These are phyloP conservation scores for Fennellomyces sp. DNA, from an alignment of 371 early-diverging fungal species.

Conservation along the genomic window DNA sequence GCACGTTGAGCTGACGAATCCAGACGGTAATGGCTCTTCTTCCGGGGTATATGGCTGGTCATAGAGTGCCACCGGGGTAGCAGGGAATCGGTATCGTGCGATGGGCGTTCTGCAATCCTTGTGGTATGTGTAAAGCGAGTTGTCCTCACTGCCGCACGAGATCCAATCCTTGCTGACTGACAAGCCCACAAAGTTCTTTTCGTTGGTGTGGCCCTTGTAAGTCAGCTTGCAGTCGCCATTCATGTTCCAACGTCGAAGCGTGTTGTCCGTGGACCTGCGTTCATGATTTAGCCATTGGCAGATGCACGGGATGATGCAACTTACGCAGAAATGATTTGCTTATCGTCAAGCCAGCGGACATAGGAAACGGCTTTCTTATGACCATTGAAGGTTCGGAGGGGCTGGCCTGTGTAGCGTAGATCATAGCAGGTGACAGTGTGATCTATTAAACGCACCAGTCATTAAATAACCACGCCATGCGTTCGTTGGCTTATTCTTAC, in stretches of 20 bases:
- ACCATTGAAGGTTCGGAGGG: constrained; percentile 74
- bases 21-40: constrained; percentile 73
- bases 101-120: constrained; percentile 71
- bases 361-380: constrained; percentile 93
- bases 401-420: constrained; percentile 67
- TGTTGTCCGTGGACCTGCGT: constrained; percentile 83
- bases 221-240: constrained; percentile 62
- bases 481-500: no score
- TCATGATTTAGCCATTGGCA: no score
- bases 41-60: constrained; percentile 23
- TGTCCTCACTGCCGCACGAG: constrained; percentile 90
- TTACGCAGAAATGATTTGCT: constrained; percentile 80
- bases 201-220: constrained; percentile 86
- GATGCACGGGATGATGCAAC: background rate
- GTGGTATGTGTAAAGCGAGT: constrained; percentile 85
- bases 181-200: constrained; percentile 95
- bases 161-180: constrained; percentile 80
- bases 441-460: constrained; percentile 53
- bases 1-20: constrained; percentile 88
- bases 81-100: constrained; percentile 75
- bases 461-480: no score
- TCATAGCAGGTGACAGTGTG: constrained; percentile 90
- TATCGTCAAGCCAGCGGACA: constrained; percentile 76
- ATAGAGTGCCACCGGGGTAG: constrained; percentile 18
- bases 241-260: constrained; percentile 82